Conservation (phyloP, 1,284 basidiomycete species). For the Pseudozyma tsukubaensis region DNA sequence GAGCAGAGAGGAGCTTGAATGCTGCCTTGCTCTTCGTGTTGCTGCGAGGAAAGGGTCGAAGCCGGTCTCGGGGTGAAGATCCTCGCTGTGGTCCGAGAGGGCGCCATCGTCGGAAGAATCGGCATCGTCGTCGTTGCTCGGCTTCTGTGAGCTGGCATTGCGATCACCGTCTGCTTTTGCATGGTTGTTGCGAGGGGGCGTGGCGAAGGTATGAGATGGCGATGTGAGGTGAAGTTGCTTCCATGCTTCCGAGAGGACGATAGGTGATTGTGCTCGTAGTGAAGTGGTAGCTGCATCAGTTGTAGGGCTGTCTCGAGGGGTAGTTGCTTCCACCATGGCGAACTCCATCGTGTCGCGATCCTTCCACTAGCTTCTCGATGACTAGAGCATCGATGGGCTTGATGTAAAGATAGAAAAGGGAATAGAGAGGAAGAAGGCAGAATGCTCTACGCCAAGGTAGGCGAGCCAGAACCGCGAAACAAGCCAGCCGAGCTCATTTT, state of each 20-base stretch:
- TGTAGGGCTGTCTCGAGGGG: conserved; percentile 4
- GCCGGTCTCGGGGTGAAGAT: conserved; percentile 45
- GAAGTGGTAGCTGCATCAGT: conserved; percentile 2
- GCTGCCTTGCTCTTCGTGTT: conserved; percentile 32
- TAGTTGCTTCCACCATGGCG: background rate
- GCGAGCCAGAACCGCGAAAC: too few relatives aligned
- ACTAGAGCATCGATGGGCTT: too few relatives aligned
- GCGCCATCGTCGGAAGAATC: conserved; percentile 47
- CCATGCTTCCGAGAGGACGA: conserved; percentile 42
- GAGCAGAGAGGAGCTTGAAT: conserved; percentile 19
- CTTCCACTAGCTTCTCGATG: too few relatives aligned
- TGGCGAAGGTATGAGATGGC: conserved; percentile 17
- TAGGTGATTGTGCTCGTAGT: conserved; percentile 25
- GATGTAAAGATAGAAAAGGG: too few relatives aligned
- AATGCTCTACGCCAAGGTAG: too few relatives aligned
- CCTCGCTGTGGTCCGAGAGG: conserved; percentile 46
- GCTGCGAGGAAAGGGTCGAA: conserved; percentile 49
- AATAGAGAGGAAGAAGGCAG: background rate
- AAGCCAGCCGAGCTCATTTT: background rate
- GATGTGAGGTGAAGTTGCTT: conserved; percentile 37
- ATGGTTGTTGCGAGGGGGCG: conserved; percentile 12
- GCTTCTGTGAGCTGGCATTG: background rate
- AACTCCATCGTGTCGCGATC: conserved; percentile 5
- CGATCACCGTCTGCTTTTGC: background rate
- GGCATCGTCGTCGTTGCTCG: conserved; percentile 8